A percentile compares a stretch with the other conserved stretches of the same genome.
phyloP scores from a whole-genome alignment of 1,284 basidiomycete species.

The Cutaneotrichosporon cutaneum region DNA sequence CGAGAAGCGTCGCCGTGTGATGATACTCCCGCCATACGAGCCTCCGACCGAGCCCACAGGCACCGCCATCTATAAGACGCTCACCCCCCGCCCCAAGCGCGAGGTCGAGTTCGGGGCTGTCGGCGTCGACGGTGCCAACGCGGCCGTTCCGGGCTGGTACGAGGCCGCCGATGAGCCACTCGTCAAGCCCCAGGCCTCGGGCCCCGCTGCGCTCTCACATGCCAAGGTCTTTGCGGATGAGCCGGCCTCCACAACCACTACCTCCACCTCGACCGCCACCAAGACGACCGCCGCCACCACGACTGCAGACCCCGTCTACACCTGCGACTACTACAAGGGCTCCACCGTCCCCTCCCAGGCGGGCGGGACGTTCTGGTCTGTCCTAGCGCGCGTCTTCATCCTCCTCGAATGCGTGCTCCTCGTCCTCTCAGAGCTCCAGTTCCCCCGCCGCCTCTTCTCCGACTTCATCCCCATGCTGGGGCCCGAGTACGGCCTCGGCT shows the following conservation, averaged over 20 bases:
- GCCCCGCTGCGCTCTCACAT: background rate
- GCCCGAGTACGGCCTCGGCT: slow-evolving; percentile 71
- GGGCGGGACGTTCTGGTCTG: slow-evolving; percentile 81
- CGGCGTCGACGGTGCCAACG: too few species aligned
- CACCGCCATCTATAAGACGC: too few species aligned
- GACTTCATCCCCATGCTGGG: slow-evolving; percentile 85
- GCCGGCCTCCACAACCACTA: background rate
- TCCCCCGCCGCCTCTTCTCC: slow-evolving; percentile 70
- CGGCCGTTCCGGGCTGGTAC: too few species aligned
- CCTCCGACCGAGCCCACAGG: background rate
- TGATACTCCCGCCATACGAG: background rate
- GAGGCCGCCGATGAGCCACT: background rate
- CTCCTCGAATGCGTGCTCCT: slow-evolving; percentile 71
- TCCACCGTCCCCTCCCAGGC: slow-evolving; percentile 75
- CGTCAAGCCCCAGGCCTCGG: background rate
- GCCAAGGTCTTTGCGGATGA: background rate
- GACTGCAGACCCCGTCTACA: slow-evolving; percentile 15
- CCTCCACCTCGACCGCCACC: background rate
- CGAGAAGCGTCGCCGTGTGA: background rate
- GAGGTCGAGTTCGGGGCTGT: too few species aligned
- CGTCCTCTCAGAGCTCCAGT: slow-evolving; percentile 71
- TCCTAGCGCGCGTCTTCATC: slow-evolving; percentile 76
- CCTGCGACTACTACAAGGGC: slow-evolving; percentile 71
- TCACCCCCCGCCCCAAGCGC: too few species aligned
- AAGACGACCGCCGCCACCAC: background rate